A percentile compares a stretch with the other conserved stretches of the same genome.
phyloP scores from a whole-genome alignment of 441 rosid genomes.

The Isatis lusitanica region DNA sequence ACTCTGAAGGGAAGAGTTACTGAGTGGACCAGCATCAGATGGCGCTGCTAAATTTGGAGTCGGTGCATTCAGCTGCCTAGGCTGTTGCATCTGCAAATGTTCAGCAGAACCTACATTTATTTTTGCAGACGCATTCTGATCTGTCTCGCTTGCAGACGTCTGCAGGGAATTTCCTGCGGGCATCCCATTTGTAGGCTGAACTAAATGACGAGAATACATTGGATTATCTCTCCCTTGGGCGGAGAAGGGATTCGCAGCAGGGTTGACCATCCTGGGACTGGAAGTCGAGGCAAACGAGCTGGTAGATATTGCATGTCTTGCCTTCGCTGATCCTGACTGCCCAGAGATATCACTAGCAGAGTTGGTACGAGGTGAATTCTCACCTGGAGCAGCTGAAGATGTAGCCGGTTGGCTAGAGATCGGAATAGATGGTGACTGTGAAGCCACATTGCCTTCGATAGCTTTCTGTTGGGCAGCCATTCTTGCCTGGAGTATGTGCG shows the following conservation, averaged over 20 bases:
- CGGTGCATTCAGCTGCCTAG: conserved; percentile 66
- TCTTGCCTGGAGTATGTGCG: conserved; percentile 83
- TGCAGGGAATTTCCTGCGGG: conserved; percentile 74
- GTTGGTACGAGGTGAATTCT: conserved; percentile 77
- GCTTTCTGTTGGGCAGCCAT: conserved; percentile 85
- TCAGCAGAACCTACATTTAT: conserved; percentile 51
- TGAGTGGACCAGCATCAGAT: conserved; percentile 53
- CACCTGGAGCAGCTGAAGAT: conserved; percentile 71
- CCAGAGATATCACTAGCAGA: conserved; percentile 83
- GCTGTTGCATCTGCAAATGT: conserved; percentile 60
- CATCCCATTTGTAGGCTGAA: conserved; percentile 65
- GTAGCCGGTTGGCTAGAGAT: conserved; percentile 71
- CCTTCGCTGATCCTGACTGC: conserved; percentile 78
- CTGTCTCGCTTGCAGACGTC: conserved; percentile 53
- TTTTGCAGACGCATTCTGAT: conserved; percentile 62
- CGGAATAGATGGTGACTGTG: conserved; percentile 58
- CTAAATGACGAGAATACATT: conserved; percentile 57
- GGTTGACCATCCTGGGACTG: conserved; percentile 53
- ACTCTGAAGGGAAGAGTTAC: conserved; percentile 49
- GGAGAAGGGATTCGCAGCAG: conserved; percentile 60
- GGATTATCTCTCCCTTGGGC: conserved; percentile 73
- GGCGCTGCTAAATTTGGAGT: conserved; percentile 57
- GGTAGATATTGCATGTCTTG: conserved; percentile 53
- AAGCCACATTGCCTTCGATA: conserved; percentile 56
- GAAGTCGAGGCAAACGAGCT: conserved; percentile 59